These are phyloP conservation scores for Eucalyptus globulus DNA, from an alignment of 345 rosid species.

Conservation along the genomic window DNA sequence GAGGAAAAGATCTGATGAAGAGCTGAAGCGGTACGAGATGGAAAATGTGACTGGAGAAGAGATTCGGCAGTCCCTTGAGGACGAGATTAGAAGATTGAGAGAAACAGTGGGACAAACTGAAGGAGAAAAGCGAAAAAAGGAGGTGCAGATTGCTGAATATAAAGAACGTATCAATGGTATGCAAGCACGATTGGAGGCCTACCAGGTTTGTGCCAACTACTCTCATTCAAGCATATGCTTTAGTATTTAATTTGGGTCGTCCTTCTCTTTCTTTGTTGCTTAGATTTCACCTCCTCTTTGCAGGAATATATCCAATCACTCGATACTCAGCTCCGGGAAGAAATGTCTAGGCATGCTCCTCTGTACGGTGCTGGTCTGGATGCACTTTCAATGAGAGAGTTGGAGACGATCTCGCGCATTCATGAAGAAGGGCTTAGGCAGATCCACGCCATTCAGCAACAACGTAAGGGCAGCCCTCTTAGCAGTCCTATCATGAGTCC, in stretches of 20 bases:
- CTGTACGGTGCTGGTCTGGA: constrained; percentile 88
- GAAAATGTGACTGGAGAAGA: no score
- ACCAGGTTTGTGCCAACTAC: constrained; percentile 48
- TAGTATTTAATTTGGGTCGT: not conserved
- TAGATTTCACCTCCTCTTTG: not conserved
- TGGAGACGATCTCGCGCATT: constrained; percentile 75
- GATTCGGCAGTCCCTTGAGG: constrained; percentile 35
- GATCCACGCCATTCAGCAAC: constrained; percentile 58
- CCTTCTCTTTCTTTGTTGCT: not conserved
- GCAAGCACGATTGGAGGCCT: constrained; percentile 79
- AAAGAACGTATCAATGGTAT: constrained; percentile 88
- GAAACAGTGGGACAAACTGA: constrained; percentile 84
- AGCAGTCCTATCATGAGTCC: constrained; percentile 61
- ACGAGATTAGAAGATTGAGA: constrained; percentile 70
- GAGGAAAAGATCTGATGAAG: no score
- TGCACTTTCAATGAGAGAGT: constrained; percentile 76
- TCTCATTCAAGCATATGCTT: not conserved
- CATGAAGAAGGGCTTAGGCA: constrained; percentile 95
- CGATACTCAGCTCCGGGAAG: constrained; percentile 65
- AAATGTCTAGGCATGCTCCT: constrained; percentile 88
- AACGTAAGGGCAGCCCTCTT: constrained; percentile 61
- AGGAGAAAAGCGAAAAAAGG: constrained; percentile 93
- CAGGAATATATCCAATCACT: constrained; percentile 83
- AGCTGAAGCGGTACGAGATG: no score
- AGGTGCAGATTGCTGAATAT: constrained; percentile 85